A percentile compares a stretch with the other conserved stretches of the same genome.
phyloP scores from a whole-genome alignment of 2,329 filamentous ascomycete species.

The Acephala macrosclerotiorum region DNA sequence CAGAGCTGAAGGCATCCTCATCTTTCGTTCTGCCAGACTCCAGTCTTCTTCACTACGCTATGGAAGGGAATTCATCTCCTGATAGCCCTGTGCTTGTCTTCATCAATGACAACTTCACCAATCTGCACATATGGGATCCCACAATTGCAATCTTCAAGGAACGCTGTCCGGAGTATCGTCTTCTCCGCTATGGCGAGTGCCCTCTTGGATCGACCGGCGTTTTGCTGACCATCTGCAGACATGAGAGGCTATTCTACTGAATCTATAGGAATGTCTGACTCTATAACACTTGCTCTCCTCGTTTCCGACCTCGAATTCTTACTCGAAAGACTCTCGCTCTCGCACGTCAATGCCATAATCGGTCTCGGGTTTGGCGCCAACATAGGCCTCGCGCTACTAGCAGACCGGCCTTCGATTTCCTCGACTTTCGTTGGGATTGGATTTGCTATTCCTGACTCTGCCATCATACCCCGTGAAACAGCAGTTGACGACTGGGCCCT shows the following conservation, averaged over 20 bases:
- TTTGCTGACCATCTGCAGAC: slow-evolving; percentile 1
- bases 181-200: not conserved
- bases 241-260: slow-evolving; percentile 1
- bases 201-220: not conserved
- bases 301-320: not conserved
- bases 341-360: not conserved
- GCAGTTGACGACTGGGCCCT: slow-evolving; percentile 4
- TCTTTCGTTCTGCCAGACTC: not conserved
- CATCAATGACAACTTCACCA: not conserved
- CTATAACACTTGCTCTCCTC: not conserved
- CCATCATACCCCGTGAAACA: not conserved
- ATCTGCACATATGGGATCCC: not conserved
- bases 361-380: not conserved
- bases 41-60: not conserved
- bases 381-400: not conserved
- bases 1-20: not conserved
- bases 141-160: not conserved
- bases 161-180: not conserved
- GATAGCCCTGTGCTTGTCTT: slow-evolving; percentile 2
- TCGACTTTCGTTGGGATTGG: not conserved
- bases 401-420: not conserved
- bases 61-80: slow-evolving; percentile 1
- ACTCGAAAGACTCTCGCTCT: not conserved
- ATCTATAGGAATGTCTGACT: not conserved
- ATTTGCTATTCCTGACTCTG: not conserved